Base-by-base conservation (phyloP, 768 basidiomycete genomes). In the Clitopilus passeckerianus region DNA sequence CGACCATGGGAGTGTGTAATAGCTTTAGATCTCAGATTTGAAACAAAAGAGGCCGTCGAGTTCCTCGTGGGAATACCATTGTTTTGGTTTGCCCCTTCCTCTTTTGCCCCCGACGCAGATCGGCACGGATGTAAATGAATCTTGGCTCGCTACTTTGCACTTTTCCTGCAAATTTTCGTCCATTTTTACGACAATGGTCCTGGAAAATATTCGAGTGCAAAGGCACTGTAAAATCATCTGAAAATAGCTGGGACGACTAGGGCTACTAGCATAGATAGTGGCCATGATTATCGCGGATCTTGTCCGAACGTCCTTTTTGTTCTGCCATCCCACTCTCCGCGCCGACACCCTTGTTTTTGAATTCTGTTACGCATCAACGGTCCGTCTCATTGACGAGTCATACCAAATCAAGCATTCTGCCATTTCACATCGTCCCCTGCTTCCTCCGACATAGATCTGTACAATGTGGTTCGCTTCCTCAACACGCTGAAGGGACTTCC, bases 51-150 rank as follows among this genome's bases (percentile, higher is more conserved):
- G 58, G 57, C 63, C 66, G 65, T 66, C 57, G 56, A 62, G 53
- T 60, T 65, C 58, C 59, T 50, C 63, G 66, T 69, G 68, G 60
- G 66, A 67, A 57, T 58, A 59, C 66, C 66, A 34, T 35, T 65
- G 34, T 34, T 27, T 63, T 57, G 69, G 63, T 52, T 63, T 56
- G 3, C 34, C 35, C 46, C 54, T 67, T 58, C 65, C 65, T 59
- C 56, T 60, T 67, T 53, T 52, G 43, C 16, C 57, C 41, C 63
- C 60, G 56, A 65, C 56, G 57, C 57, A n/a, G 56, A 59, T 61
- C 60, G 46, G 46, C 16, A 50, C 46, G 46, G 46, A 50, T 16
- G 46, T 50, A 50, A 50, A 50, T 18, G 20, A 20, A 50, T 50
- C 46, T 50, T 18, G 46, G n/a, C 46, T 18, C 46, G 22, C 18